Percentiles rank a stretch among this genome's conserved stretches.
These are phyloP conservation scores for Geotrichum restrictum DNA, from an alignment of 1,139 yeast species.

Conservation along the genomic window DNA sequence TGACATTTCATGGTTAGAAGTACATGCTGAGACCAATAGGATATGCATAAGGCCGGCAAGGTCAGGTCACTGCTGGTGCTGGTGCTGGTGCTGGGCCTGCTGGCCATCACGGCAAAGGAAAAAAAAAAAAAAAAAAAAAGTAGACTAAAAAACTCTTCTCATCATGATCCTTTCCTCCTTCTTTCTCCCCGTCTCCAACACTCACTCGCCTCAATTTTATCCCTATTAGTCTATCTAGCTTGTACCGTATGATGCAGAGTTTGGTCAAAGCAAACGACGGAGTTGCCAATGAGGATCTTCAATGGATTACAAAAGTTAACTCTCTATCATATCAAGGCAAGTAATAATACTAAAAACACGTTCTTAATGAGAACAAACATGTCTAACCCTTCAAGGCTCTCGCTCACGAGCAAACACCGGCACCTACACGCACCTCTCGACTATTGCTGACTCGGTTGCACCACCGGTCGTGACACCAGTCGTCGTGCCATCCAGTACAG, in stretches of 20 bases:
- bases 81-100: too few relatives aligned
- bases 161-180: not conserved
- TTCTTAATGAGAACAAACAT: not conserved
- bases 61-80: too few relatives aligned
- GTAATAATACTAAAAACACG: too few relatives aligned
- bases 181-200: not conserved
- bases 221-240: too few relatives aligned
- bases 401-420: slow-evolving; percentile 28
- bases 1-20: too few relatives aligned
- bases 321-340: slow-evolving; percentile 15
- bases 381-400: slow-evolving; percentile 11
- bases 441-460: too few relatives aligned
- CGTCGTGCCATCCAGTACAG: not conserved
- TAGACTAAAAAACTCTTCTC: not conserved
- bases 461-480: too few relatives aligned
- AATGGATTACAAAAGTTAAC: slow-evolving; percentile 20
- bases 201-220: not conserved
- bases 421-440: too few relatives aligned
- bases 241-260: not conserved
- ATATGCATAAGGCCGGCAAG: too few relatives aligned
- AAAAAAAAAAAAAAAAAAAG: not conserved
- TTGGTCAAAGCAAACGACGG: not conserved
- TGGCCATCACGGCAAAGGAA: too few relatives aligned
- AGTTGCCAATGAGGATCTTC: slow-evolving; percentile 17
- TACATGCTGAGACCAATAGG: too few relatives aligned